phyloP scores from a whole-genome alignment of 441 rosid species.

The Rhodomyrtus psidioides region DNA sequence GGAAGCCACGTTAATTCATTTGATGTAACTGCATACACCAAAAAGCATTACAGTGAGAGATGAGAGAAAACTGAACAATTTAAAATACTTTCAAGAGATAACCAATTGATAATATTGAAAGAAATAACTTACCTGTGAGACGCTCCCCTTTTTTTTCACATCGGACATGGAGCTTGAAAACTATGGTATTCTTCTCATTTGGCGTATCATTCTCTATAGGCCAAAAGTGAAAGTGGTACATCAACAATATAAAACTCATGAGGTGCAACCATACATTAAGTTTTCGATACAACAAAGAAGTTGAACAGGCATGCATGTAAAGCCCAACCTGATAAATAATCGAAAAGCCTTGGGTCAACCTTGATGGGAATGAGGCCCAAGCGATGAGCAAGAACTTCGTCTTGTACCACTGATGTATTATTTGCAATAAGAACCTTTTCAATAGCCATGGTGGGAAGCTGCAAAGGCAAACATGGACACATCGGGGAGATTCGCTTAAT shows the following conservation, averaged over 20 bases:
- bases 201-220: slow-evolving; percentile 70
- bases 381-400: slow-evolving; percentile 93
- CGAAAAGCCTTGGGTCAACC: slow-evolving; percentile 83
- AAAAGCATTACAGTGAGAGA: slow-evolving; percentile 3
- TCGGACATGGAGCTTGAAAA: slow-evolving; percentile 76
- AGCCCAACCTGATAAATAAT: slow-evolving; percentile 68
- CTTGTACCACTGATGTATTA: slow-evolving; percentile 82
- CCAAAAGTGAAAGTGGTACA: background rate
- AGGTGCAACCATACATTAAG: background rate
- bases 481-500: background rate
- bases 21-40: slow-evolving; percentile 47
- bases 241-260: background rate
- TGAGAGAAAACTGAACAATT: background rate
- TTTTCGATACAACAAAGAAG: background rate
- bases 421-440: slow-evolving; percentile 87
- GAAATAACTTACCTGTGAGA: slow-evolving; percentile 40
- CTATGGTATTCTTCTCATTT: slow-evolving; percentile 90
- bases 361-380: slow-evolving; percentile 83
- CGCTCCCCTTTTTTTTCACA: slow-evolving; percentile 48
- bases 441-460: slow-evolving; percentile 97
- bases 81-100: background rate
- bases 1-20: slow-evolving; percentile 75
- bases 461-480: slow-evolving; percentile 2
- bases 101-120: background rate
- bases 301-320: background rate